Evolutionary conservation across 169 alveolate genomes (phyloP).

Genomic region (Plasmodium malariae): DNA sequence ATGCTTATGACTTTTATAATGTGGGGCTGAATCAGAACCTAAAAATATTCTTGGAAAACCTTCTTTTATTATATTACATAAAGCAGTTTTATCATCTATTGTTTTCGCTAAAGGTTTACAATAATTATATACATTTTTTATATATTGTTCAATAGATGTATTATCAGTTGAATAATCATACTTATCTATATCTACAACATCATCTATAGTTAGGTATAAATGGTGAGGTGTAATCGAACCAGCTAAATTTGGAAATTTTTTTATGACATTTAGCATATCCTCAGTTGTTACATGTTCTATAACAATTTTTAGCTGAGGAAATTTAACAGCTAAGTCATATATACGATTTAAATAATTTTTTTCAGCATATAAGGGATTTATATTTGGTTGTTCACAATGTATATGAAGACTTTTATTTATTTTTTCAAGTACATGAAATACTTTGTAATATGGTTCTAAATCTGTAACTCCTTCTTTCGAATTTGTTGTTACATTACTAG

Average conservation of each 20-base stretch:
- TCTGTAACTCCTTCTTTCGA: conserved; percentile 81
- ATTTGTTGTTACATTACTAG: conserved; percentile 85
- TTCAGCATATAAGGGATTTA: conserved; percentile 83
- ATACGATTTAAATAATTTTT: conserved; percentile 75
- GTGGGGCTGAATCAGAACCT: conserved; percentile 91
- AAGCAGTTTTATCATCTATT: conserved; percentile 80
- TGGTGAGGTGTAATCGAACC: conserved; percentile 77
- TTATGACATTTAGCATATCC: conserved; percentile 72
- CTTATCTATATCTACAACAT: conserved; percentile 47
- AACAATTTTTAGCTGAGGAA: conserved; percentile 84
- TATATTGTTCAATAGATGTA: conserved; percentile 51
- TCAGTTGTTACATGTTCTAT: conserved; percentile 83
- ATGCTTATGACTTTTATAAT: conserved; percentile 72
- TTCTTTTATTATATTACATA: conserved; percentile 73
- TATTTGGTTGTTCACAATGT: conserved; percentile 84
- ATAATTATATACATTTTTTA: conserved; percentile 82
- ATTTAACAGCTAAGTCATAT: conserved; percentile 78
- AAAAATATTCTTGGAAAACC: conserved; percentile 78
- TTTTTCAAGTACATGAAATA: conserved; percentile 82
- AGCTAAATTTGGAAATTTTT: conserved; percentile 79
- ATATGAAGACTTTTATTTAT: conserved; percentile 81
- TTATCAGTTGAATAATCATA: conserved; percentile 78
- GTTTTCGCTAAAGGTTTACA: conserved; percentile 86
- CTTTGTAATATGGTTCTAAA: conserved; percentile 81
- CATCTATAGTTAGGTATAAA: conserved; percentile 65